A percentile compares a stretch with the other conserved stretches of the same genome.
phyloP scores from a whole-genome alignment of 1,284 basidiomycete genomes.

The Phellinidium pouzarii region DNA sequence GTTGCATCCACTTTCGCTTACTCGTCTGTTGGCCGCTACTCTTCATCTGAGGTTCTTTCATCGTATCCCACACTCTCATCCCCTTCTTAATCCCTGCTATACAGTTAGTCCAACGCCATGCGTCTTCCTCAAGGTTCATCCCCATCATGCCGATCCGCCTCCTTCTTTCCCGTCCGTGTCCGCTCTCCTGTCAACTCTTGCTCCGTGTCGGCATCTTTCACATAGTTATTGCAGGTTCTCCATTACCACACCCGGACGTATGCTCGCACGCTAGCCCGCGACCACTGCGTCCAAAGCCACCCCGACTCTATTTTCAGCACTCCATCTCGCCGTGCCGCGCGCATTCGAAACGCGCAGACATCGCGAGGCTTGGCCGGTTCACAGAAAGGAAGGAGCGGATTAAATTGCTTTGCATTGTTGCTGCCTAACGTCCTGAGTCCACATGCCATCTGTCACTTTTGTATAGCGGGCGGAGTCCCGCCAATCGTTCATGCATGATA shows the following conservation, averaged over 20 bases:
- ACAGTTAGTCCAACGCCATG: neutral
- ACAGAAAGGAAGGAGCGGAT: neutral
- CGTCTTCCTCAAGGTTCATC: neutral
- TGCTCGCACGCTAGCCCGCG: neutral
- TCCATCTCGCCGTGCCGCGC: too few relatives aligned
- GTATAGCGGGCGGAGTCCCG: too few relatives aligned
- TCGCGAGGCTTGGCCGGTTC: neutral
- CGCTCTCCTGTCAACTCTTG: neutral
- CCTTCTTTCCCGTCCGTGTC: neutral
- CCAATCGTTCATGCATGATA: neutral
- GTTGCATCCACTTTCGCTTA: slow-evolving; percentile 7
- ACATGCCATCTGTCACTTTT: too few relatives aligned
- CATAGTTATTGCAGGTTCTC: neutral
- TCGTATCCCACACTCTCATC: neutral
- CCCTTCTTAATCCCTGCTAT: neutral
- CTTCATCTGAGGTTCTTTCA: neutral
- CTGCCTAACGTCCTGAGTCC: neutral
- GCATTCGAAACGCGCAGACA: neutral
- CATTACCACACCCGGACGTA: neutral
- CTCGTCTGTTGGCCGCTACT: slow-evolving; percentile 8
- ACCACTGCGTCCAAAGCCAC: neutral
- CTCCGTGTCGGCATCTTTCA: neutral
- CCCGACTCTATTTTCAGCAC: neutral
- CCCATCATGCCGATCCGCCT: neutral
- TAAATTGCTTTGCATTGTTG: neutral